Evolutionary conservation across 129 eudicot genomes (phyloP).

Genomic region (Silybum marianum): DNA sequence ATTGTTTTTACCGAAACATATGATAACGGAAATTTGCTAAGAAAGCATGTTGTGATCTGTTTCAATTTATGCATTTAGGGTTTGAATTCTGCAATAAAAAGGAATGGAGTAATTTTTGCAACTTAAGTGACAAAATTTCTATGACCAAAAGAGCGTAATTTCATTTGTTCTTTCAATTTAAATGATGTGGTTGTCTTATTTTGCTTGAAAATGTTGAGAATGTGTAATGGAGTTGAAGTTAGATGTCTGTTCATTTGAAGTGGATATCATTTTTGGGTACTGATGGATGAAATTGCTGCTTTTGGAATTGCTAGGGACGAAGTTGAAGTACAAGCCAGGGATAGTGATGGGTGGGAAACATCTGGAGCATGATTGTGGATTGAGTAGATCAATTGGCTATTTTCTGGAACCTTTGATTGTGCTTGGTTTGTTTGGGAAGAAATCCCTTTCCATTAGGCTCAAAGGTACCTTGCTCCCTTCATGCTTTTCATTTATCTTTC

Average conservation of each 20-base stretch:
- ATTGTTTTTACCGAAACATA: neutral
- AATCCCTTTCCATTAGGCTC: slow-evolving; percentile 73
- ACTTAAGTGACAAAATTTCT: neutral
- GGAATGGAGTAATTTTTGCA: neutral
- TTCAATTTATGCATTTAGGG: neutral
- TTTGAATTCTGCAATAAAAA: neutral
- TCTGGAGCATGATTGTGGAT: slow-evolving; percentile 77
- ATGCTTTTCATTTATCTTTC: neutral
- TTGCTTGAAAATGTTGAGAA: neutral
- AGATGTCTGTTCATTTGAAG: neutral
- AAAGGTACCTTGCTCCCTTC: slow-evolving; percentile 52
- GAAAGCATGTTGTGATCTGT: neutral
- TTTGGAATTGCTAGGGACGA: slow-evolving; percentile 59
- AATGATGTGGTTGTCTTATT: neutral
- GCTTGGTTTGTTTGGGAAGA: slow-evolving; percentile 85
- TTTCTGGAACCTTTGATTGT: slow-evolving; percentile 84
- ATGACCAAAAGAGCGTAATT: neutral
- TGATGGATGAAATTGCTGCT: neutral
- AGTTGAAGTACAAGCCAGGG: slow-evolving; percentile 91
- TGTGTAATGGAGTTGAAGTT: neutral
- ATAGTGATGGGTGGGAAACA: slow-evolving; percentile 82
- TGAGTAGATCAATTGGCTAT: slow-evolving; percentile 77
- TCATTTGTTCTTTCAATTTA: neutral
- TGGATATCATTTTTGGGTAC: neutral
- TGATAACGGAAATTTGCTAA: neutral